Base-by-base conservation (phyloP, 495 filamentous ascomycete genomes). In the Xylaria curta region DNA sequence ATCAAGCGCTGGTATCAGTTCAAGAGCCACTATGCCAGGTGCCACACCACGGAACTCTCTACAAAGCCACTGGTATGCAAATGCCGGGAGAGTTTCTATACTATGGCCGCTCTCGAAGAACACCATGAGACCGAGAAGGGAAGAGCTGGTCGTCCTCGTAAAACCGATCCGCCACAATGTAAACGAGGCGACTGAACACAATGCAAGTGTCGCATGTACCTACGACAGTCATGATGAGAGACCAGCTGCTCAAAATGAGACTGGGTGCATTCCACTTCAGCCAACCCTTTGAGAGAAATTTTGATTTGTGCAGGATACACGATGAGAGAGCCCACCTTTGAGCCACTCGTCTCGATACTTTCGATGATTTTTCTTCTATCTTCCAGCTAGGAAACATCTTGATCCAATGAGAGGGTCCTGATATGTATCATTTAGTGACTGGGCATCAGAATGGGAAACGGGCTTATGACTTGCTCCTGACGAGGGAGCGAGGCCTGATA, bases 1-100 rank as follows among this genome's bases (percentile, higher is more conserved):
- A 59, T 59, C 10, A 59, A 59, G 28, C 56, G 56, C 31, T 59
- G 56, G 56, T 33, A 59, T n/a, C 56, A 59, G 56, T 59, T 59
- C 28, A 59, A 59, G 56, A 59, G 17, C 26, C 56, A 59, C 56
- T 15, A 59, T 3, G 5, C 28, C 15, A 59, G n/a, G 7, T 59
- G 56, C 15, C 31, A 31, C 28, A 31, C 56, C 26, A 1, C 13
- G 5, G 10, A 59, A n/a, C 1, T 2, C 15, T 59, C 28, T 36
- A 31, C 17, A 21, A 10, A 31, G 56, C 56, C 28, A 10, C 36
- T 59, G 1, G 4, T 59, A 8, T 59, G 56, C 17, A 4, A 36
- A n/a, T 59, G 56, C 31, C 56, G 17, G n/a, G 56, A 19, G 1
- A 4, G 6, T 1, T 59, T 59, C 28, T 13, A 59, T 59, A 59